Base-by-base conservation (phyloP, 768 basidiomycete genomes). In the Lactarius pseudohatsudake region DNA sequence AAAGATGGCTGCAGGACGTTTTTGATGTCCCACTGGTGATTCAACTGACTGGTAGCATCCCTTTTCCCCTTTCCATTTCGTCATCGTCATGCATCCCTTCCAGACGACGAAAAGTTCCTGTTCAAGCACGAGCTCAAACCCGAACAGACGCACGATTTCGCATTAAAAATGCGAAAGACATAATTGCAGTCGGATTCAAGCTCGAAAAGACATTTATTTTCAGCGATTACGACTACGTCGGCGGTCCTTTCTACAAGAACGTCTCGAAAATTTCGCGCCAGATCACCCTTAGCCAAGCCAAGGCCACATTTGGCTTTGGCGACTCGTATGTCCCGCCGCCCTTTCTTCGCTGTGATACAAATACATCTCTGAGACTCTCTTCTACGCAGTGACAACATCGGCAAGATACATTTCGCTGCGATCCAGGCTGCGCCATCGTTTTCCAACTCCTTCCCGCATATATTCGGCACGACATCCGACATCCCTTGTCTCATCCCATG, bases 91-190 rank as follows among this genome's bases (percentile, higher is more conserved):
- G 22, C n/a, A 10, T n/a, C 43, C 11, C 30, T 6, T 28, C 50
- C 10, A 93, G 97, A 99, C 73, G 97, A 99, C 76, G 97, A 99
- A 76, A 99, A 99, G 76, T 99, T 98, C 81, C 78, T 99, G 57
- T 97, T 99, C 85, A 96, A 98, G 77, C 92, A 94, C 63, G 91
- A 91, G 70, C 85, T 97, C 66, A 96, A 93, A 75, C 83, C 92
- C 41, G 93, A 98, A 70, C 89, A 98, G 75, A 91, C 91, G 26
- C 86, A 87, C 74, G 80, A 81, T 28, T 98, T 95, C 75, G 85
- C 93, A 9, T 84, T 84, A 64, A 84, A 86, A 99, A 98, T 74
- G 90, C 95, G n/a, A 86, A 84, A 70, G 96, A 98, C 76, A 96
- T 98, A 73, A 98, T 99, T 71, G 94, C 97, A 1, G 91, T 96